These are phyloP conservation scores for Escallonia rubra DNA, from an alignment of 129 eudicot genomes.

Conservation along the genomic window DNA sequence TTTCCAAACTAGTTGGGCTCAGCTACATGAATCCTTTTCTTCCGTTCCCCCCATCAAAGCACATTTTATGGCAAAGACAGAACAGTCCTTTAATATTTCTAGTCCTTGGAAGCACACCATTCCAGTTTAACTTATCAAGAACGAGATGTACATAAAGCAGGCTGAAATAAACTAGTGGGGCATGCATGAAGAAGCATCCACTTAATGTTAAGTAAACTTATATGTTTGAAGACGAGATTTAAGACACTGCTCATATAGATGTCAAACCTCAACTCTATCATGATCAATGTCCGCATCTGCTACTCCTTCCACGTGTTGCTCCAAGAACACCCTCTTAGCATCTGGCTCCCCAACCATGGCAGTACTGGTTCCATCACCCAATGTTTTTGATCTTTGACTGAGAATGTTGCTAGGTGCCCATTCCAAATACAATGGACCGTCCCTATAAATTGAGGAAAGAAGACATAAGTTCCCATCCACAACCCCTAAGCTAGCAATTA, in stretches of 20 bases:
- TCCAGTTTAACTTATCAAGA: too few species aligned
- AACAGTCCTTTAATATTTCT: too few species aligned
- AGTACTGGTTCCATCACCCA: conserved; percentile 25
- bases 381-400: conserved; percentile 20
- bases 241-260: not conserved
- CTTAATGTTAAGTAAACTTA: not conserved
- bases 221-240: too few species aligned
- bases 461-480: not conserved
- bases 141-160: too few species aligned
- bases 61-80: too few species aligned
- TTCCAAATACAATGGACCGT: conserved; percentile 79
- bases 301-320: conserved; percentile 53
- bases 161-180: too few species aligned
- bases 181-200: not conserved
- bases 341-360: conserved; percentile 40
- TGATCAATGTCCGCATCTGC: conserved; percentile 64
- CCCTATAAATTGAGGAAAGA: conserved; percentile 37
- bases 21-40: too few species aligned
- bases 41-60: too few species aligned
- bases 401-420: conserved; percentile 88
- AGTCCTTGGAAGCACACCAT: too few species aligned
- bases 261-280: conserved; percentile 75
- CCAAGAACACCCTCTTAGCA: conserved; percentile 49
- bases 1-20: too few species aligned
- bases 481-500: not conserved